phyloP scores from a whole-genome alignment of 139 green algal species.

The Chlamydomonas sp. region DNA sequence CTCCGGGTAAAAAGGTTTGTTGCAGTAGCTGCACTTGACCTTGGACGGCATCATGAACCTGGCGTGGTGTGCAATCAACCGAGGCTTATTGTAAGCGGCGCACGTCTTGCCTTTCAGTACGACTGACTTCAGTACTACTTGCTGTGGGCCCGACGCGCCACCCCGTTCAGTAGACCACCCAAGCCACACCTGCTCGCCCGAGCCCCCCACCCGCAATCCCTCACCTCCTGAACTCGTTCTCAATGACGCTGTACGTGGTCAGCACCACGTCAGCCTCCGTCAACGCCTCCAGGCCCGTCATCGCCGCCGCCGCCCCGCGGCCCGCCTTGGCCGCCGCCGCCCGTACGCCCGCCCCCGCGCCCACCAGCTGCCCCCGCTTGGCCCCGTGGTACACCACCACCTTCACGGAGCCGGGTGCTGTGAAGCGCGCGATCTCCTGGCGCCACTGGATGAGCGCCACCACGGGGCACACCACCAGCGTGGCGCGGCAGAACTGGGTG shows the following conservation, averaged over 20 bases:
- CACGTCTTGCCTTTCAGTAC: no score
- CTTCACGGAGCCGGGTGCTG: conserved; percentile 65
- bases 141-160: no score
- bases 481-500: conserved; percentile 67
- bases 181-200: not conserved
- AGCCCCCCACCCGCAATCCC: not conserved
- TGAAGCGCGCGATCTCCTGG: conserved; percentile 90
- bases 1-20: conserved; percentile 82
- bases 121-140: no score
- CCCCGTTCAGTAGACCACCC: not conserved
- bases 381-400: conserved; percentile 89
- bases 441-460: conserved; percentile 95
- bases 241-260: conserved; percentile 92
- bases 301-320: conserved; percentile 8
- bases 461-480: conserved; percentile 93
- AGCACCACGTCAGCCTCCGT: conserved; percentile 87
- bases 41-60: conserved; percentile 71
- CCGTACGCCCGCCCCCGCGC: not conserved
- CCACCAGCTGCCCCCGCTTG: conserved; percentile 35
- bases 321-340: not conserved
- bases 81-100: not conserved
- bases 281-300: conserved; percentile 57
- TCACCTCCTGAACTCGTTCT: conserved; percentile 82
- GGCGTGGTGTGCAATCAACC: not conserved
- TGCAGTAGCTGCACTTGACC: conserved; percentile 87